Percentiles rank a stretch among this genome's conserved stretches.
These are phyloP conservation scores for Hypoxylon sp. DNA, from an alignment of 2,329 filamentous ascomycete species.

Conservation along the genomic window DNA sequence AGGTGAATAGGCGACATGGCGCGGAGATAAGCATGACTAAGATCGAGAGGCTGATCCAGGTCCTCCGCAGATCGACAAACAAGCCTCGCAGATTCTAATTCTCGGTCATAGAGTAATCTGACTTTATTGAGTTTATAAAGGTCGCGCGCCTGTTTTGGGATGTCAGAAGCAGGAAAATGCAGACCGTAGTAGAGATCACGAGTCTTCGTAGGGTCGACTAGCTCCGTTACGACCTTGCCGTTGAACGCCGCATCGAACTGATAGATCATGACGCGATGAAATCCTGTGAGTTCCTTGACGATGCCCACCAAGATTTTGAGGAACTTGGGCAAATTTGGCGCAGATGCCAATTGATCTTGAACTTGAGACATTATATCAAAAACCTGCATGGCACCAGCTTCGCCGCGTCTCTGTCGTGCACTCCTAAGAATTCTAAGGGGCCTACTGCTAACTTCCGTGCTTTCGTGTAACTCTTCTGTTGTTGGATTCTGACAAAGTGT, in stretches of 20 bases:
- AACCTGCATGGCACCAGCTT: conserved; percentile 88
- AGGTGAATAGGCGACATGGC: conserved; percentile 93
- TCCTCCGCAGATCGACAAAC: conserved; percentile 84
- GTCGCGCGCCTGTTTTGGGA: conserved; percentile 87
- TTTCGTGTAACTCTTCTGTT: conserved; percentile 79
- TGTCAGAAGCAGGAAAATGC: conserved; percentile 90
- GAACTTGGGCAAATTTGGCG: conserved; percentile 78
- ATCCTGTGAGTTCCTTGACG: conserved; percentile 90
- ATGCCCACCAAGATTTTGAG: conserved; percentile 87
- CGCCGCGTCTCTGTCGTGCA: conserved; percentile 80
- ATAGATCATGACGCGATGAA: conserved; percentile 94
- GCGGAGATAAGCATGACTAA: conserved; percentile 86
- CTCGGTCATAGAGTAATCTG: conserved; percentile 86
- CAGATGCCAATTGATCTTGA: conserved; percentile 85
- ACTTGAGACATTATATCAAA: conserved; percentile 95
- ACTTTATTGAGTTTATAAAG: conserved; percentile 93
- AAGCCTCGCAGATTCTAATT: conserved; percentile 82
- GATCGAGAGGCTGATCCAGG: conserved; percentile 81
- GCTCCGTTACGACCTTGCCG: conserved; percentile 87
- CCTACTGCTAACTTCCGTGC: conserved; percentile 81
- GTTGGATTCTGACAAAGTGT: conserved; percentile 82
- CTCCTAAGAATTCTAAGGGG: conserved; percentile 83
- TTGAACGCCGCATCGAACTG: conserved; percentile 89
- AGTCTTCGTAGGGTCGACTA: conserved; percentile 84
- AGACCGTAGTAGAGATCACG: conserved; percentile 89